These are phyloP conservation scores for Pyrenochaeta sp. DNA, from an alignment of 2,329 filamentous ascomycete species.

Conservation along the genomic window DNA sequence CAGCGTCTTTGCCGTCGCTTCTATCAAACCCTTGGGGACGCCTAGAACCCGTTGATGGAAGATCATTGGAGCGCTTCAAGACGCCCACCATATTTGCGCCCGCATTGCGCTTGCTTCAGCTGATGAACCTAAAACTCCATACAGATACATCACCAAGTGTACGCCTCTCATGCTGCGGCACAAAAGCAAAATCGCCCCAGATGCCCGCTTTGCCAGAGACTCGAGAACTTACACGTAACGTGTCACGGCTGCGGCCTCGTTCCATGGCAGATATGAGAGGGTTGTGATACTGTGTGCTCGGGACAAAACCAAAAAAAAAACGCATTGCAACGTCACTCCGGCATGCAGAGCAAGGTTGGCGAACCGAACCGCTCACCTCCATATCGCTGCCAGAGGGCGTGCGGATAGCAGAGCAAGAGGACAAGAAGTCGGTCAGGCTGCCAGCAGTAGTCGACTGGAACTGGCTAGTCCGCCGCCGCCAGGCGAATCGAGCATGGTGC, in stretches of 20 bases:
- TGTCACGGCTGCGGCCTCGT: neutral
- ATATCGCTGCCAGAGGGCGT: slow-evolving; percentile 1
- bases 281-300: neutral
- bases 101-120: neutral
- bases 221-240: neutral
- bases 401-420: slow-evolving; percentile 4
- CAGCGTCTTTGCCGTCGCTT: neutral
- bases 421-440: slow-evolving; percentile 45
- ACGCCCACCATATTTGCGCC: no score
- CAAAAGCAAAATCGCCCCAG: neutral
- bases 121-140: neutral
- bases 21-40: neutral
- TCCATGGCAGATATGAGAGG: neutral
- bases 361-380: slow-evolving; percentile 15
- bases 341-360: neutral
- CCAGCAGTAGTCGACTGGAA: slow-evolving; percentile 20
- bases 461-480: slow-evolving; percentile 30
- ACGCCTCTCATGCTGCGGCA: neutral
- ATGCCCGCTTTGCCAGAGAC: neutral
- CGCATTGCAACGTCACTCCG: neutral
- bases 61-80: neutral
- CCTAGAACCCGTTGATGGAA: neutral
- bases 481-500: slow-evolving; percentile 24
- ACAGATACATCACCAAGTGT: neutral
- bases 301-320: neutral